A percentile compares a stretch with the other conserved stretches of the same genome.
phyloP scores from a whole-genome alignment of 2,329 filamentous ascomycete genomes.

The Pseudogymnoascus sp. region DNA sequence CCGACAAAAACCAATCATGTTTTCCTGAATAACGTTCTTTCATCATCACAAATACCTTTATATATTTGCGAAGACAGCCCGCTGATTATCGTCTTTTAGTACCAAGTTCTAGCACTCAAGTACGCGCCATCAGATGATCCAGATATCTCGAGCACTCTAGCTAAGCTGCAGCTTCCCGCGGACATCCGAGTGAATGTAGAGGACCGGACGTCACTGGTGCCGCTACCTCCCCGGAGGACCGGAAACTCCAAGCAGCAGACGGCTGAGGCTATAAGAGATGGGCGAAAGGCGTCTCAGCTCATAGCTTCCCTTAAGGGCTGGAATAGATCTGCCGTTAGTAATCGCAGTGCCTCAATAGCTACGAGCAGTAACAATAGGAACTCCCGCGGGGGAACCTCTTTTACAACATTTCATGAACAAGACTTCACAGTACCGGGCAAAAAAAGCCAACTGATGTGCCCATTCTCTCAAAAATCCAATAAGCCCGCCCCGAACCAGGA shows the following conservation, averaged over 20 bases:
- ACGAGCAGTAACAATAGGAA: conserved; percentile 30
- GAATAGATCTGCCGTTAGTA: conserved; percentile 31
- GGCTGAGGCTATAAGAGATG: conserved; percentile 56
- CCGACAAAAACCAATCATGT: conserved; percentile 48
- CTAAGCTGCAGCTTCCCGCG: conserved; percentile 58
- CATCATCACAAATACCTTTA: conserved; percentile 15
- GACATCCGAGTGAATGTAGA: conserved; percentile 25
- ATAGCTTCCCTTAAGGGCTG: conserved; percentile 40
- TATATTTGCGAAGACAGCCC: conserved; percentile 13
- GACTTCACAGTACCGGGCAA: conserved; percentile 85
- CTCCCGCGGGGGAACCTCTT: conserved; percentile 42
- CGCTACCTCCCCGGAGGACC: conserved; percentile 23
- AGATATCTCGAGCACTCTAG: conserved; percentile 58
- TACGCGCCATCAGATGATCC: conserved; percentile 52
- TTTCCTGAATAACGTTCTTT: conserved; percentile 37
- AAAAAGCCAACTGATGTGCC: conserved; percentile 71
- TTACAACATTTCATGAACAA: conserved; percentile 65
- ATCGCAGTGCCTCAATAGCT: conserved; percentile 23
- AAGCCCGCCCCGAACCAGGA: conserved; percentile 15
- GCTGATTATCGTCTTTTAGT: conserved; percentile 34
- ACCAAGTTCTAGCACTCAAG: conserved; percentile 58
- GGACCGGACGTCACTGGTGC: conserved; percentile 24
- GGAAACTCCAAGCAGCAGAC: conserved; percentile 44
- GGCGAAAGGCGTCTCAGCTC: conserved; percentile 48
- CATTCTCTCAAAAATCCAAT: conserved; percentile 46